Evolutionary conservation across 495 filamentous ascomycete species (phyloP), one percentile per base, ranked within the genome.

Genomic region (Glutinoglossum americanum): DNA sequence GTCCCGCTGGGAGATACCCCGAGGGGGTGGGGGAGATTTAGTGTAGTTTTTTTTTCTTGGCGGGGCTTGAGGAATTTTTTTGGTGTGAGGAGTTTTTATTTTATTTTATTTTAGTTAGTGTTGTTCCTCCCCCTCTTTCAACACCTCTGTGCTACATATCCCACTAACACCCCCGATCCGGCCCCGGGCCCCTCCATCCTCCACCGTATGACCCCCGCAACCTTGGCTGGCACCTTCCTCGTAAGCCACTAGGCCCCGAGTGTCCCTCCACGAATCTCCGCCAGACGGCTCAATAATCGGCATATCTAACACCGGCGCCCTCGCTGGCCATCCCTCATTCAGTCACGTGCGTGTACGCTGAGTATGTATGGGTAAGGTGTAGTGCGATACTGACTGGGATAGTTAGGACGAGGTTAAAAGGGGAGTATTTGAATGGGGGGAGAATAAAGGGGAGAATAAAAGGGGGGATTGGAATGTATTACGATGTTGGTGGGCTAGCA

Each of bases 331-430:
- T 83, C 78, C 51, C 73, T 95, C 25, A 94, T 94, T 82, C 89
- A 95, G 71, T 85, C 80, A 57, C 78, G 77, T 30, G 89, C 89
- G 0, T 79, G 83, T 6, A 87, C 89, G 17, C 63, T 94, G 56
- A 88, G 88, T 0, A 76, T 77, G 64, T 79, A 90, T 62, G 73
- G 73, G 86, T 95, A 26, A 67, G 89, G 17, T 93, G 87, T 62
- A 95, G 94, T 68, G 87, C 89, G 15, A 69, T 94, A 30, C 64
- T 95, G 58, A 88, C 89, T 13, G 88, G 89, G 3, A 95, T 88
- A 0, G 83, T 94, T 58, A 74, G 78, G 64, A 94, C 89, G 37
- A 85, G 88, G 76, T 66, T 94, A 56, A 94, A 93, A 68, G 87
- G 89, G 67, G 78, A 78, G 64, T 88, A 95, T 70, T 71, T 95